phyloP scores from a whole-genome alignment of 2,329 filamentous ascomycete genomes.

The Lasiodiplodia theobromae region DNA sequence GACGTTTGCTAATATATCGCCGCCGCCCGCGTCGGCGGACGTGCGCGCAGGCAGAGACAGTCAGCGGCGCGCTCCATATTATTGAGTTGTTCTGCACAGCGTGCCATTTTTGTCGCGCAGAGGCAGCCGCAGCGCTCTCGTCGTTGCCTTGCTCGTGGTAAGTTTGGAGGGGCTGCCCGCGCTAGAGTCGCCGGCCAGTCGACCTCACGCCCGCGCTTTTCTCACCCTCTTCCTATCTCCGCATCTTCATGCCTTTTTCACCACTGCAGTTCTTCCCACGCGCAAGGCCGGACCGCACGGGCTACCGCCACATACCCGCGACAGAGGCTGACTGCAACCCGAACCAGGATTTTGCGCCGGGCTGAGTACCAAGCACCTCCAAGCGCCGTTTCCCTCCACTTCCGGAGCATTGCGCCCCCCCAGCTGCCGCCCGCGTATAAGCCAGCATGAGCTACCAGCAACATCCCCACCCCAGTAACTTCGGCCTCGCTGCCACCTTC shows the following conservation, averaged over 20 bases:
- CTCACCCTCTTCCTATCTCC: slow-evolving; percentile 10
- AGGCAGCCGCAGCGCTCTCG: neutral
- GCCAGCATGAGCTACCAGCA: slow-evolving; percentile 30
- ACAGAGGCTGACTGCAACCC: slow-evolving; percentile 26
- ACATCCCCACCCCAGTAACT: slow-evolving; percentile 21
- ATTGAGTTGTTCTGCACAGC: slow-evolving; percentile 11
- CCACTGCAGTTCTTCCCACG: slow-evolving; percentile 13
- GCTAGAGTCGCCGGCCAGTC: slow-evolving; percentile 12
- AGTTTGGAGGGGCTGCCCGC: slow-evolving; percentile 1
- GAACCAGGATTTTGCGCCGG: slow-evolving; percentile 22
- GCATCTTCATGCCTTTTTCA: slow-evolving; percentile 11
- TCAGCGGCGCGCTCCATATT: slow-evolving; percentile 11
- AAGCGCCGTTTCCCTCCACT: slow-evolving; percentile 20
- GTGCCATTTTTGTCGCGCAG: slow-evolving; percentile 23
- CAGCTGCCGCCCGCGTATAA: slow-evolving; percentile 15
- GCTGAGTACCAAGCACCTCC: slow-evolving; percentile 15
- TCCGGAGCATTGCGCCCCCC: slow-evolving; percentile 23
- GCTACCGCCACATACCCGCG: slow-evolving; percentile 16
- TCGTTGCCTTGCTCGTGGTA: slow-evolving; percentile 5
- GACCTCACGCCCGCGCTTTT: slow-evolving; percentile 12
- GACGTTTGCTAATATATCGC: slow-evolving; percentile 27
- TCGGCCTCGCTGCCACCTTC: slow-evolving; percentile 62
- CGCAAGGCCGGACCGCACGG: slow-evolving; percentile 19
- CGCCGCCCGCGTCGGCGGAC: slow-evolving; percentile 13
- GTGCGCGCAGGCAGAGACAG: slow-evolving; percentile 11